Conservation (phyloP, 208 protist species). For the Angomonas deanei region DNA sequence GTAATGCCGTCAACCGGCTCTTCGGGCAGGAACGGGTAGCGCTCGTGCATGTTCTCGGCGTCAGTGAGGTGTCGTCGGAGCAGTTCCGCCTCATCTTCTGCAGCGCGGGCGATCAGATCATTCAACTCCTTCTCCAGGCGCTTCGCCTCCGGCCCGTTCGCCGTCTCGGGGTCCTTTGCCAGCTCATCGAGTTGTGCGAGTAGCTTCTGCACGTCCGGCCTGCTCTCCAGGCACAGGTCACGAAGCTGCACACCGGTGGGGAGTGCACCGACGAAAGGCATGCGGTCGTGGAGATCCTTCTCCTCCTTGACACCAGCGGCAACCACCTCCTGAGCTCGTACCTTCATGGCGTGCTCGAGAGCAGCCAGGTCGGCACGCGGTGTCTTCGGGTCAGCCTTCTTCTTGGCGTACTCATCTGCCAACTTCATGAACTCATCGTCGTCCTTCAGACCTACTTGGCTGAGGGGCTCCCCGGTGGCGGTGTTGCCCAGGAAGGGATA, state of each 20-base stretch:
- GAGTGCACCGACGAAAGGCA: constrained; percentile 26
- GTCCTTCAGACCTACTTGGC: constrained; percentile 11
- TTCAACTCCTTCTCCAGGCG: constrained; percentile 21
- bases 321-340: constrained; percentile 13
- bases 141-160: constrained; percentile 17
- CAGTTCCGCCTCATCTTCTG: constrained; percentile 14
- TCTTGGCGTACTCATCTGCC: constrained; percentile 8
- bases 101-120: constrained; percentile 12
- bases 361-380: constrained; percentile 1
- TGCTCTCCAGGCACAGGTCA: constrained; percentile 20
- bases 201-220: constrained; percentile 23
- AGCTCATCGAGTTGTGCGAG: constrained; percentile 29
- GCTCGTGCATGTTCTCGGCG: constrained; percentile 17
- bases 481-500: constrained; percentile 18
- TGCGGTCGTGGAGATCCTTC: constrained; percentile 10
- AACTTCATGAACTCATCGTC: constrained; percentile 16
- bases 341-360: constrained; percentile 22
- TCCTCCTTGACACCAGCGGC: constrained; percentile 14
- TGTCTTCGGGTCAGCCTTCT: not conserved
- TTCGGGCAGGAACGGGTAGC: constrained; percentile 21
- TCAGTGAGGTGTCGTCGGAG: constrained; percentile 4
- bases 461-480: constrained; percentile 8
- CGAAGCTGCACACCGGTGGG: constrained; percentile 24
- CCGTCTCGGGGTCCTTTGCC: too few relatives aligned
- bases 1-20: constrained; percentile 18